These are phyloP conservation scores for Neopestalotiopsis sp. DNA, from an alignment of 2,329 filamentous ascomycete species.

Conservation along the genomic window DNA sequence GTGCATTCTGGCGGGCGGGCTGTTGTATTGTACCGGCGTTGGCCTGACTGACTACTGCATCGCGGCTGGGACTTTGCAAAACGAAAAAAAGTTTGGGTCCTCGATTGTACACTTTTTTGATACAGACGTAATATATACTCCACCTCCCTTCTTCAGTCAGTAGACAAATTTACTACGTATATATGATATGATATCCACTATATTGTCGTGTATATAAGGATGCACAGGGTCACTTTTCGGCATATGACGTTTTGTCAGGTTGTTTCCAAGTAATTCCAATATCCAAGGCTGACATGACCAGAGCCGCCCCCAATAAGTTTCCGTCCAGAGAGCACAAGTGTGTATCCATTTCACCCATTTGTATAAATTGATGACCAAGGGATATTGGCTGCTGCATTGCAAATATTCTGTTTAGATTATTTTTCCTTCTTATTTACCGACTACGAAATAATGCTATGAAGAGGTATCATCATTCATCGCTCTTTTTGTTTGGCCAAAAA, in stretches of 20 bases:
- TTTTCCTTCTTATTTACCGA: background rate
- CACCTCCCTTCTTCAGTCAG: background rate
- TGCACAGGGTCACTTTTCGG: too few relatives aligned
- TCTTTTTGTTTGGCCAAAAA: background rate
- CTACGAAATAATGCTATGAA: conserved; percentile 3
- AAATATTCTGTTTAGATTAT: background rate
- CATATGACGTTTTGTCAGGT: background rate
- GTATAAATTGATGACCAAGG: background rate
- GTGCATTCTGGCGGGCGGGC: background rate
- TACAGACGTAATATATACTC: conserved; percentile 4
- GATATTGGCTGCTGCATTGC: background rate
- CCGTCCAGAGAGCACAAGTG: too few relatives aligned
- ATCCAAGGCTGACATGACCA: too few relatives aligned
- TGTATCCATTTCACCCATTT: background rate
- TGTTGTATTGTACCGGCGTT: conserved; percentile 9
- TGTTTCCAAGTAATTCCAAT: too few relatives aligned
- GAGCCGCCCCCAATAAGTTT: too few relatives aligned
- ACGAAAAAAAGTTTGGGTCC: background rate
- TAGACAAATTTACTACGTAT: background rate
- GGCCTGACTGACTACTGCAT: conserved; percentile 9
- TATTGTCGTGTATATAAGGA: too few relatives aligned
- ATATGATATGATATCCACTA: background rate
- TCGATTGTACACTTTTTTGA: conserved; percentile 4
- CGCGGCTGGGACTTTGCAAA: conserved; percentile 5
- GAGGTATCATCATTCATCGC: conserved; percentile 2